Evolutionary conservation across 768 basidiomycete genomes (phyloP).

Genomic region (Phylloporus arenicola): DNA sequence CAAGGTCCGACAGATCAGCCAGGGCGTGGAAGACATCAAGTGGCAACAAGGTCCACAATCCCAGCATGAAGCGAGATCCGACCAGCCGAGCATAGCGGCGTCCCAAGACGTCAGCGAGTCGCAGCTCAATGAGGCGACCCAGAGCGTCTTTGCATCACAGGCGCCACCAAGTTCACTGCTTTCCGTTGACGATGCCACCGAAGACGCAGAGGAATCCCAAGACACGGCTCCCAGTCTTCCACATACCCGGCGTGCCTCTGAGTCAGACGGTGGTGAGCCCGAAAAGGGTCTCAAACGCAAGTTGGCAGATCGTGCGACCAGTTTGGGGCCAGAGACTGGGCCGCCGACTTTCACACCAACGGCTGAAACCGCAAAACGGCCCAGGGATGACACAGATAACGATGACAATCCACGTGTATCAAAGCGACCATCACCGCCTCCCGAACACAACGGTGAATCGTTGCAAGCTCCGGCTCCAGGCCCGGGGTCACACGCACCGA

Average conservation of each 20-base stretch:
- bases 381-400: constrained; percentile 55
- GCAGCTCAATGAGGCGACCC: constrained; percentile 11
- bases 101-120: constrained; percentile 8
- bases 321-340: constrained; percentile 45
- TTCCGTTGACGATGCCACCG: constrained; percentile 18
- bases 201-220: constrained; percentile 29
- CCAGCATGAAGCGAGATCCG: constrained; percentile 9
- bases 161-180: constrained; percentile 15
- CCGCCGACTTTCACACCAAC: constrained; percentile 19
- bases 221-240: constrained; percentile 23
- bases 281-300: constrained; percentile 71
- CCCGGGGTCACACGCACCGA: constrained; percentile 32
- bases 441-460: constrained; percentile 38
- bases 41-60: constrained; percentile 46
- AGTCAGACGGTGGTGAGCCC: constrained; percentile 42
- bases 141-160: constrained; percentile 6
- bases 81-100: constrained; percentile 4
- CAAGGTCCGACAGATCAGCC: constrained; percentile 75
- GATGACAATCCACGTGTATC: constrained; percentile 58
- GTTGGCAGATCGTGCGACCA: constrained; percentile 60
- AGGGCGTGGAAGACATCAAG: constrained; percentile 71
- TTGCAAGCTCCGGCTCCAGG: constrained; percentile 2
- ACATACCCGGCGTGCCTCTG: constrained; percentile 29
- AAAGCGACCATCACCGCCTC: constrained; percentile 65
- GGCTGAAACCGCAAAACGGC: constrained; percentile 48